Percentiles rank a stretch among this genome's conserved stretches.
Conservation (phyloP, 345 rosid genomes). For the Mercurialis annua region DNA sequence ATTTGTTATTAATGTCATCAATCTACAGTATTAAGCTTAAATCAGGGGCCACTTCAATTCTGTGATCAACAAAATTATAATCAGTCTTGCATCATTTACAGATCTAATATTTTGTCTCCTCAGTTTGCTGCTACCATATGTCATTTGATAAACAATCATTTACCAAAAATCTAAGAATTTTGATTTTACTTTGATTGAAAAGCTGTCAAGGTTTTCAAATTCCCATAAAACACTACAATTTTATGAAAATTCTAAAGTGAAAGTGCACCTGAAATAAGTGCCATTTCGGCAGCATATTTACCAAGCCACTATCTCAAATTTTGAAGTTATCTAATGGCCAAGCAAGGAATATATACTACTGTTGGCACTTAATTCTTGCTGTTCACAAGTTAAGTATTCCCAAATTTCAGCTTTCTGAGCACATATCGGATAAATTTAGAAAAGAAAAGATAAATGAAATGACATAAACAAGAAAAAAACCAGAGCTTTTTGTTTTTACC, state of each 20-base stretch:
- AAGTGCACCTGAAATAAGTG: not conserved
- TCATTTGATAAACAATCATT: no score
- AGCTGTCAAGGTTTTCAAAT: not conserved
- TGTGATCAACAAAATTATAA: no score
- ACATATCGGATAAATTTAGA: not conserved
- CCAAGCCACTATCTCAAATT: no score
- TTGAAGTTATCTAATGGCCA: not conserved
- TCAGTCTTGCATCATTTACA: no score
- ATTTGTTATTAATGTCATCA: no score
- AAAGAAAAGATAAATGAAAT: not conserved
- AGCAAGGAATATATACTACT: not conserved
- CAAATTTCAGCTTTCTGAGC: conserved; percentile 1
- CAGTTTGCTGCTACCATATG: no score
- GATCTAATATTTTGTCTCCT: no score
- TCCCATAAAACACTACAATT: not conserved
- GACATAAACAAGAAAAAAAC: not conserved
- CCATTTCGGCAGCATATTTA: no score
- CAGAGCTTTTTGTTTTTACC: conserved; percentile 42
- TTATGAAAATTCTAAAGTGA: not conserved
- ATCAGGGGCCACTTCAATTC: no score
- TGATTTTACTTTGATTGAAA: no score
- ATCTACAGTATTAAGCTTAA: no score
- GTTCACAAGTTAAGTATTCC: not conserved
- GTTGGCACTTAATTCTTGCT: not conserved
- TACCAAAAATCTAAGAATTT: no score